Conservation (phyloP, 345 rosid species). For the Hypericum androsaemum region DNA sequence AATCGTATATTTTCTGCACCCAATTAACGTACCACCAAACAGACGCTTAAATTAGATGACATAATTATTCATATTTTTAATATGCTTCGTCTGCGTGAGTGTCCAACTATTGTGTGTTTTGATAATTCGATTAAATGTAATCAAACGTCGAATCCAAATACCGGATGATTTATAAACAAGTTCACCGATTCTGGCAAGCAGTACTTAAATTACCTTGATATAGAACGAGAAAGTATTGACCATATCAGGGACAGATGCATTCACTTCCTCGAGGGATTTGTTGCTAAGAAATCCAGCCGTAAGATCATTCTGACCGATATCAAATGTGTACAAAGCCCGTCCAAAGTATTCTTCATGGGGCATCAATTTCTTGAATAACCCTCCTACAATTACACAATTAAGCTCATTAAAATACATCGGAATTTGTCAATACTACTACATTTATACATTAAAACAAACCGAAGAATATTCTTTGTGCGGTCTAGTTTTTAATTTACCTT, state of each 20-base stretch:
- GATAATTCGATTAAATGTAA: too few relatives aligned
- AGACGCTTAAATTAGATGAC: too few relatives aligned
- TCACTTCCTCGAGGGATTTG: conserved; percentile 28
- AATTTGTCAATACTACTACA: too few relatives aligned
- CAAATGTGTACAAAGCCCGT: conserved; percentile 43
- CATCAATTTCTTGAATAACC: conserved; percentile 22
- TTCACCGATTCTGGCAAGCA: too few relatives aligned
- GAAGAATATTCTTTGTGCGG: too few relatives aligned
- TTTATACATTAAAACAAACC: not conserved
- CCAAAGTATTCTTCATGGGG: conserved; percentile 30
- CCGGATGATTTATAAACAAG: too few relatives aligned
- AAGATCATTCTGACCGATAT: conserved; percentile 59
- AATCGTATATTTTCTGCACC: not conserved
- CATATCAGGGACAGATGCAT: conserved; percentile 33
- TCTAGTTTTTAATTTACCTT: conserved; percentile 23
- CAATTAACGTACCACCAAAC: too few relatives aligned
- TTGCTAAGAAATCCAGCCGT: conserved; percentile 23
- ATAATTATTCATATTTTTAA: too few relatives aligned
- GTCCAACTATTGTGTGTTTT: too few relatives aligned
- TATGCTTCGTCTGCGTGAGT: too few relatives aligned
- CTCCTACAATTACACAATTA: conserved; percentile 16
- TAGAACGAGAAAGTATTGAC: conserved; percentile 24
- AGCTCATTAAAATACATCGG: not conserved
- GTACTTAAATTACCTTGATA: conserved; percentile 23
- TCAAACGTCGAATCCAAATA: too few relatives aligned